These are phyloP conservation scores for Calonectria crousiana DNA, from an alignment of 2,329 filamentous ascomycete species.

Conservation along the genomic window DNA sequence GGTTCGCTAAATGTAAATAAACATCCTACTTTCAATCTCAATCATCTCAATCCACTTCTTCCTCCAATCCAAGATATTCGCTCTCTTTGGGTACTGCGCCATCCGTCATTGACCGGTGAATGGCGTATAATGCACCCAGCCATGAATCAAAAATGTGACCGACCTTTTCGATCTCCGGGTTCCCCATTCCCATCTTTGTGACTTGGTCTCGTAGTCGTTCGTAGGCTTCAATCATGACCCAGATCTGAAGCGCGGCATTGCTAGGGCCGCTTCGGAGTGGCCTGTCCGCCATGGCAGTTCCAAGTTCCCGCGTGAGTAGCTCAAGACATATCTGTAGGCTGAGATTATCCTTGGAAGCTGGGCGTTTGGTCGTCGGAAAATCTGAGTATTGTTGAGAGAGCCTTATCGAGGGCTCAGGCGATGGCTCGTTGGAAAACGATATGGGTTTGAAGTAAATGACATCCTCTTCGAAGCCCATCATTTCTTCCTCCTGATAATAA, in stretches of 20 bases:
- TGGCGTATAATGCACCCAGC: constrained; percentile 61
- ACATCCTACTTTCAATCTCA: constrained; percentile 12
- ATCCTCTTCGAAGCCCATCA: constrained; percentile 62
- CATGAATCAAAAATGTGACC: constrained; percentile 62
- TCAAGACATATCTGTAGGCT: constrained; percentile 64
- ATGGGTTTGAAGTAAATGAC: constrained; percentile 60
- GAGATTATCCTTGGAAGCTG: constrained; percentile 49
- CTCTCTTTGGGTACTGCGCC: constrained; percentile 42
- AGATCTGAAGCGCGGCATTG: constrained; percentile 62
- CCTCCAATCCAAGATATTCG: constrained; percentile 46
- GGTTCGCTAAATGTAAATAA: constrained; percentile 5
- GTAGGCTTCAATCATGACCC: constrained; percentile 71
- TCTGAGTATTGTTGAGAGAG: constrained; percentile 29
- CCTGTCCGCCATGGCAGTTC: constrained; percentile 52
- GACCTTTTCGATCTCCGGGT: constrained; percentile 48
- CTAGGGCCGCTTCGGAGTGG: constrained; percentile 43
- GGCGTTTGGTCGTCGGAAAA: constrained; percentile 29
- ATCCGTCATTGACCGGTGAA: constrained; percentile 54
- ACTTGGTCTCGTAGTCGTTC: constrained; percentile 64
- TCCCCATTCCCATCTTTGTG: constrained; percentile 47
- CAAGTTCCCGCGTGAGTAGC: constrained; percentile 63
- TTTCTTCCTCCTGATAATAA: constrained; percentile 58
- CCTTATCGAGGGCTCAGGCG: constrained; percentile 40
- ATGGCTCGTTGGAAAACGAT: constrained; percentile 54
- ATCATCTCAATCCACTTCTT: constrained; percentile 41